Evolutionary conservation across 148 eudicot genomes (phyloP).

Genomic region (Agrostemma githago): DNA sequence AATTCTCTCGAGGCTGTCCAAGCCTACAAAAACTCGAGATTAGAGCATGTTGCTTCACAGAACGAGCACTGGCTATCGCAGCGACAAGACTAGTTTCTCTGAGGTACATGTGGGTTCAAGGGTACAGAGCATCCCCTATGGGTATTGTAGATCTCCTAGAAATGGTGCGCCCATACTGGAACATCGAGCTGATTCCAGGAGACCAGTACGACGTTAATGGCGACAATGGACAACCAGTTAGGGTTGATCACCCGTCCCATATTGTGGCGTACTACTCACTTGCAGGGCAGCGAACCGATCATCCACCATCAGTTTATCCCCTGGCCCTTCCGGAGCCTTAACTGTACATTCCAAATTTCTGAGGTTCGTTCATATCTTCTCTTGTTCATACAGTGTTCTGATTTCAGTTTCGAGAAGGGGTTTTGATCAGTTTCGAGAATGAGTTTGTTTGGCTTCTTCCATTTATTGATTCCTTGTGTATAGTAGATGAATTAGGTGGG

Average conservation of each 20-base stretch:
- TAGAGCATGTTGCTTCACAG: slow-evolving; percentile 82
- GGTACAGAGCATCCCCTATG: slow-evolving; percentile 47
- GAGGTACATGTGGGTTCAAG: slow-evolving; percentile 95
- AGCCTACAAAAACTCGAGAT: slow-evolving; percentile 75
- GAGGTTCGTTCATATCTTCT: no score
- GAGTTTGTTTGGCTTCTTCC: neutral
- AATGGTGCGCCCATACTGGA: slow-evolving; percentile 73
- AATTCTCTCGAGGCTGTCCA: slow-evolving; percentile 80
- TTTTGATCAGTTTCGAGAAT: slow-evolving; percentile 14
- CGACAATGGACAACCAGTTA: slow-evolving; percentile 31
- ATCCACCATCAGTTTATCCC: slow-evolving; percentile 55
- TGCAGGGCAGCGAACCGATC: slow-evolving; percentile 74
- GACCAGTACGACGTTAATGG: slow-evolving; percentile 36
- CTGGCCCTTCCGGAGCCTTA: slow-evolving; percentile 22
- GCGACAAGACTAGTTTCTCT: slow-evolving; percentile 45
- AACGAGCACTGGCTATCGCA: slow-evolving; percentile 60
- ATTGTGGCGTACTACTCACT: slow-evolving; percentile 86
- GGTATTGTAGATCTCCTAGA: slow-evolving; percentile 41
- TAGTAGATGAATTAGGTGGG: neutral
- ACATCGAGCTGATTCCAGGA: slow-evolving; percentile 76
- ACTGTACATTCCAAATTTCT: slow-evolving; percentile 5
- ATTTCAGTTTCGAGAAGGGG: neutral
- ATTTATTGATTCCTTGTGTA: neutral
- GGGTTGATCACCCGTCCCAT: slow-evolving; percentile 67
- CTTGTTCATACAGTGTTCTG: slow-evolving; percentile 21